phyloP scores from a whole-genome alignment of 768 basidiomycete genomes.

The Austroboletus eburneus region DNA sequence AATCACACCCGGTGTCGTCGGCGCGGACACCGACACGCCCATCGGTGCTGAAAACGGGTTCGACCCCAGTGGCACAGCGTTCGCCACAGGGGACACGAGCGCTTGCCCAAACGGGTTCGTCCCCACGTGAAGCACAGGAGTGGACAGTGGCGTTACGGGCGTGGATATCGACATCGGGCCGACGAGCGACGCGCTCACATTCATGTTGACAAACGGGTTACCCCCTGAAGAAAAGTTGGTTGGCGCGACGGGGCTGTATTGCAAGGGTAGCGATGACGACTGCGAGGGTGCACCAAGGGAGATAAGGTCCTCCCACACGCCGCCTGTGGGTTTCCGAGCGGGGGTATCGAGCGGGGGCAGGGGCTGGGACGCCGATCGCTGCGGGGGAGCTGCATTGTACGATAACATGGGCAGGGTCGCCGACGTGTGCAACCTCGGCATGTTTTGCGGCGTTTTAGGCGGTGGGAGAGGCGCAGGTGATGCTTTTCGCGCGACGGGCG shows the following conservation, averaged over 20 bases:
- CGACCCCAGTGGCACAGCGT: neutral
- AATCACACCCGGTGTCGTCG: slow-evolving; percentile 7
- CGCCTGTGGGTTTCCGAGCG: slow-evolving; percentile 20
- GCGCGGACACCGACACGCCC: neutral
- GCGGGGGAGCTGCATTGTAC: slow-evolving; percentile 14
- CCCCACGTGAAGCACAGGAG: slow-evolving; percentile 12
- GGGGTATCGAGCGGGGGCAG: slow-evolving; percentile 11
- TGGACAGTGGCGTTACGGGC: slow-evolving; percentile 2
- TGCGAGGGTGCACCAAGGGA: slow-evolving; percentile 40
- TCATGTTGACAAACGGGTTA: slow-evolving; percentile 23
- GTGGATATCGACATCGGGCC: slow-evolving; percentile 6
- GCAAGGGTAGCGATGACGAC: slow-evolving; percentile 47
- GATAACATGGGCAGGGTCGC: slow-evolving; percentile 7
- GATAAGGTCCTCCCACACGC: slow-evolving; percentile 58
- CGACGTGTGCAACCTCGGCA: slow-evolving; percentile 15
- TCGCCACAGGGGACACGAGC: neutral
- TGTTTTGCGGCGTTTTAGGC: slow-evolving; percentile 26
- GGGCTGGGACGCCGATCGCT: slow-evolving; percentile 36
- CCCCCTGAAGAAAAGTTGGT: neutral
- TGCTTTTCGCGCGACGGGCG: slow-evolving; percentile 8
- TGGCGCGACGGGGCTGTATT: slow-evolving; percentile 15
- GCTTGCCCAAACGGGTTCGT: slow-evolving; percentile 21
- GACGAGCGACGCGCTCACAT: neutral
- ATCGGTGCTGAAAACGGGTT: slow-evolving; percentile 16
- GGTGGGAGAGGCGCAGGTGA: slow-evolving; percentile 27